Base-by-base conservation (phyloP, 2,329 filamentous ascomycete species). In the Aspergillus sp. region DNA sequence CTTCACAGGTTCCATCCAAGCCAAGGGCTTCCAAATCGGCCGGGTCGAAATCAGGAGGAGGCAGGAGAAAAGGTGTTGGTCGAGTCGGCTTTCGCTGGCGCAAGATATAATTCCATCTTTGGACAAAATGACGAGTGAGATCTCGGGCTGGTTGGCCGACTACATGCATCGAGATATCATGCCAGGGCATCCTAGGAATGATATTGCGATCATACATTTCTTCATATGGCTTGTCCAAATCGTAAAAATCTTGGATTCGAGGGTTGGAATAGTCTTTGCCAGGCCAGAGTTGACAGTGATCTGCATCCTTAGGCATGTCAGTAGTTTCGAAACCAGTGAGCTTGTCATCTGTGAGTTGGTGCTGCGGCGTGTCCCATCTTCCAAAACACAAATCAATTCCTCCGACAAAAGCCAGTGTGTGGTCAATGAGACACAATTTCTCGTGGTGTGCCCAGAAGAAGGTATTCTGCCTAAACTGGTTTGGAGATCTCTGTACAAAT, bases 361-460 rank as follows among this genome's bases (percentile, higher is more conserved):
- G 93, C 62, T 95, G 88, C 8, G 93, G 91, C 37, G 89, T 95
- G 64, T 97, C 93, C 93, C 93, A 98, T 56, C 93, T 82, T 37
- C 93, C 93, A 65, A 97, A 96, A 68, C 93, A 98, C 19, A 98
- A 75, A 71, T 98, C 93, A 49, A 98, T 88, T 31, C 93, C 93
- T 47, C 93, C 93, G 39, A 95, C 84, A 64, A 98, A 97, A 8
- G 91, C 93, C 39, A 97, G 83, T 42, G 91, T 93, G 60, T 97
- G 93, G 62, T 98, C 93, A 12, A 98, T 87, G 33, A 98, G 83
- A 59, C 90, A 91, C n/a, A 98, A 79, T 69, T 98, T 98, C 66
- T 98, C 93, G 68, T 98, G 93, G 62, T 98, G 93, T 1, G 93
- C 93, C 76, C 94, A 98, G 74, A 98, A 98, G 72, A 98, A 98